phyloP scores from a whole-genome alignment of 352 stramenopile genomes.

The Pythium insidiosum region DNA sequence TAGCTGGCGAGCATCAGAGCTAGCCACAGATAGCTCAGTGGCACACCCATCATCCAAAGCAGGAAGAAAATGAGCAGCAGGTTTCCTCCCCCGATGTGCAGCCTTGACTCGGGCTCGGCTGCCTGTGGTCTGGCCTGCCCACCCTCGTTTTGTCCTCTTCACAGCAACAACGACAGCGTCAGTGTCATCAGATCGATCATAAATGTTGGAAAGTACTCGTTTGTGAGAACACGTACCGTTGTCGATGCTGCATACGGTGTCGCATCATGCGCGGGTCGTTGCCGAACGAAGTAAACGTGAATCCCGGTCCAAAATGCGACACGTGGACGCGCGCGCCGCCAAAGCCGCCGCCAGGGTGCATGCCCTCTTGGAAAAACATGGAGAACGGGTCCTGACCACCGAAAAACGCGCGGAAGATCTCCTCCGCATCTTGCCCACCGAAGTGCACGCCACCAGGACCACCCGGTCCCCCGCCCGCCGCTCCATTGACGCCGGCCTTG shows the following conservation, averaged over 20 bases:
- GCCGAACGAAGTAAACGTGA: conserved; percentile 70
- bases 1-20: conserved; percentile 71
- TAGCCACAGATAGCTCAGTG: conserved; percentile 76
- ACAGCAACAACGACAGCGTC: too few relatives aligned
- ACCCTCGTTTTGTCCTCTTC: conserved; percentile 11
- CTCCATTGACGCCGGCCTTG: conserved; percentile 54
- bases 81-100: conserved; percentile 64
- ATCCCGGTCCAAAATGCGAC: conserved; percentile 72
- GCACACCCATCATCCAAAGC: conserved; percentile 76
- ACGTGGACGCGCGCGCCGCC: conserved; percentile 59
- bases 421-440: conserved; percentile 67
- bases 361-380: conserved; percentile 77
- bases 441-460: conserved; percentile 39
- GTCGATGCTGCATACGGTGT: conserved; percentile 37
- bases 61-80: conserved; percentile 66
- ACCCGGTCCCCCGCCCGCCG: conserved; percentile 16
- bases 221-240: conserved; percentile 24
- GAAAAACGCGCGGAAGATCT: conserved; percentile 81
- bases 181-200: too few relatives aligned
- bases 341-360: conserved; percentile 34
- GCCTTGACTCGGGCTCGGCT: conserved; percentile 33
- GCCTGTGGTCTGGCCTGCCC: conserved; percentile 18
- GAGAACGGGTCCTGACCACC: conserved; percentile 75
- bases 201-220: background rate
- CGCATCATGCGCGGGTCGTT: conserved; percentile 43